Conservation (phyloP, 371 early-diverging fungal genomes). For the Conidiobolus incongruus region DNA sequence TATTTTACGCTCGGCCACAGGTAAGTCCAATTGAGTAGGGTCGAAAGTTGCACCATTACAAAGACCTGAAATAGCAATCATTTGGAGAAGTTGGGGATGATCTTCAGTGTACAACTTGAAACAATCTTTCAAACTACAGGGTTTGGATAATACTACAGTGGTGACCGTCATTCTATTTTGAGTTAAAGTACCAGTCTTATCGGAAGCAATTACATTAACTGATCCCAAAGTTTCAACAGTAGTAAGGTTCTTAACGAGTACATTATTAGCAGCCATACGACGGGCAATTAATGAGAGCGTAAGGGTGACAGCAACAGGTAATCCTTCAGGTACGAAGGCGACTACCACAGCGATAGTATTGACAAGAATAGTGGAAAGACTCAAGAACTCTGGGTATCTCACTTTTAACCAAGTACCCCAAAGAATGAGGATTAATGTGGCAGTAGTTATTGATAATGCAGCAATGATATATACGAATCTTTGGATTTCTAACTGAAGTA, state of each 20-base stretch:
- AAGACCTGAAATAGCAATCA: slow-evolving; percentile 22
- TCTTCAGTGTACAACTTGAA: too few species aligned
- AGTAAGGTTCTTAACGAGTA: slow-evolving; percentile 69
- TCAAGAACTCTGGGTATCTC: slow-evolving; percentile 13
- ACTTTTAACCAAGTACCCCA: slow-evolving; percentile 28
- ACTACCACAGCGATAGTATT: slow-evolving; percentile 72
- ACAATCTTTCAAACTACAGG: slow-evolving; percentile 44
- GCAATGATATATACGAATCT: slow-evolving; percentile 50
- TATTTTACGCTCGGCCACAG: slow-evolving; percentile 22
- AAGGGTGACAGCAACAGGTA: slow-evolving; percentile 67
- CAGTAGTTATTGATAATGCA: slow-evolving; percentile 36
- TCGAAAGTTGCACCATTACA: slow-evolving; percentile 44
- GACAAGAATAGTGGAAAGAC: slow-evolving; percentile 13
- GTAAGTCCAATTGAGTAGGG: slow-evolving; percentile 11
- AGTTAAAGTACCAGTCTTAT: slow-evolving; percentile 45
- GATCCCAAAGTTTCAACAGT: slow-evolving; percentile 78
- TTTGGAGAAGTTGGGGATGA: slow-evolving; percentile 19
- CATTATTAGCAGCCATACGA: slow-evolving; percentile 65
- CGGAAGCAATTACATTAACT: slow-evolving; percentile 82
- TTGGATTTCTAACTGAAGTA: slow-evolving; percentile 49
- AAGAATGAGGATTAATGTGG: slow-evolving; percentile 50
- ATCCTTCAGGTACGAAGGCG: slow-evolving; percentile 88
- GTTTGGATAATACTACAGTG: too few species aligned
- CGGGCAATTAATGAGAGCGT: slow-evolving; percentile 84
- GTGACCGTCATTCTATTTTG: slow-evolving; percentile 50